Percentiles rank a stretch among this genome's conserved stretches.
Evolutionary conservation across 78 protist species (phyloP).

Genomic region (Trichosphaerium sp.): DNA sequence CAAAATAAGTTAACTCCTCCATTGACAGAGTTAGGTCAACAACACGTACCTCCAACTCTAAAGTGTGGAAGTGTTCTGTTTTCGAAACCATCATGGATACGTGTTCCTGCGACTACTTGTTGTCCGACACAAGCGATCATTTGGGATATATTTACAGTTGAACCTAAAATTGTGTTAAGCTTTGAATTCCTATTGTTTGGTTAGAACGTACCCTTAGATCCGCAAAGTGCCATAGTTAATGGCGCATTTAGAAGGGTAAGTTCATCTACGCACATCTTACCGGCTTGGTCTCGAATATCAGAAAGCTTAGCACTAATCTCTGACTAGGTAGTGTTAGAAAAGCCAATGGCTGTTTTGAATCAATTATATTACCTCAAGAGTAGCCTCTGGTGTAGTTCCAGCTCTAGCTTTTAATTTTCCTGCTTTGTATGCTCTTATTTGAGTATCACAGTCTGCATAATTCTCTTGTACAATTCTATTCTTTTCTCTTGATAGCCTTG

Average conservation of each 20-base stretch:
- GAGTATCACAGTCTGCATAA: slow-evolving; percentile 37
- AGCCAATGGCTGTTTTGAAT: neutral
- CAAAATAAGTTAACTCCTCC: neutral
- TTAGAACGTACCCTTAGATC: slow-evolving; percentile 77
- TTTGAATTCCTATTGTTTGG: neutral
- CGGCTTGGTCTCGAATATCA: slow-evolving; percentile 82
- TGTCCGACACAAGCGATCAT: slow-evolving; percentile 98
- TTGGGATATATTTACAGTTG: slow-evolving; percentile 94
- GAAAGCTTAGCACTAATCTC: slow-evolving; percentile 70
- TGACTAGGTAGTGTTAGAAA: slow-evolving; percentile 34
- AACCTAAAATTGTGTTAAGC: slow-evolving; percentile 41
- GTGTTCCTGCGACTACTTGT: slow-evolving; percentile 89
- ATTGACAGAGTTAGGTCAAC: neutral
- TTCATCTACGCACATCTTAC: slow-evolving; percentile 73
- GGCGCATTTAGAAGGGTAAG: slow-evolving; percentile 82
- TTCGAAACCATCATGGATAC: slow-evolving; percentile 95
- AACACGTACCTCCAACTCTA: neutral
- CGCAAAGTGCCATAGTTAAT: slow-evolving; percentile 96
- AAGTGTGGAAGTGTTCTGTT: slow-evolving; percentile 97
- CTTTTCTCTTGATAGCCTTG: slow-evolving; percentile 42
- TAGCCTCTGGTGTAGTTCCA: slow-evolving; percentile 82
- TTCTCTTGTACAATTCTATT: slow-evolving; percentile 50
- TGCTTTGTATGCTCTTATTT: slow-evolving; percentile 41
- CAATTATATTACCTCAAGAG: slow-evolving; percentile 54
- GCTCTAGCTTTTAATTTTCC: slow-evolving; percentile 58